A percentile compares a stretch with the other conserved stretches of the same genome.
phyloP scores from a whole-genome alignment of 2,329 filamentous ascomycete species.

The Helicocarpus griseus region DNA sequence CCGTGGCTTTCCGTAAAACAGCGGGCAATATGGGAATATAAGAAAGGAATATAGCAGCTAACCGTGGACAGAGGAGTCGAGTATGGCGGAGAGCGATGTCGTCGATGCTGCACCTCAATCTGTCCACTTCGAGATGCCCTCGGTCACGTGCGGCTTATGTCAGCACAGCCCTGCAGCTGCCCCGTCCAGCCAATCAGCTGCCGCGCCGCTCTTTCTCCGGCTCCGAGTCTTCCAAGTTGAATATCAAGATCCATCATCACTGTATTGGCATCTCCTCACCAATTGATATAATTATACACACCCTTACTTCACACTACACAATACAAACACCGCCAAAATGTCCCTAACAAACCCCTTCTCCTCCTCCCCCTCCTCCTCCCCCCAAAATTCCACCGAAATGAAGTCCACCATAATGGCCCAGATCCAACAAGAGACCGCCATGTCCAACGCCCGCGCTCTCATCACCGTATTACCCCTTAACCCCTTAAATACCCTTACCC shows the following conservation, averaged over 20 bases:
- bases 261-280: no score
- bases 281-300: slow-evolving; percentile 2
- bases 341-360: slow-evolving; percentile 30
- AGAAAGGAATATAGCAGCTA: background rate
- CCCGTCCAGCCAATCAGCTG: no score
- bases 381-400: slow-evolving; percentile 23
- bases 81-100: background rate
- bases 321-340: slow-evolving; percentile 22
- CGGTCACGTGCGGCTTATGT: background rate
- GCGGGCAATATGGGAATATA: no score
- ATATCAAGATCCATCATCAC: background rate
- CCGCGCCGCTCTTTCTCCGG: no score
- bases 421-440: slow-evolving; percentile 53
- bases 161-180: no score
- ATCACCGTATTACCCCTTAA: slow-evolving; percentile 51
- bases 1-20: background rate
- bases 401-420: slow-evolving; percentile 54
- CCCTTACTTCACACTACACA: background rate
- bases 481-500: no score
- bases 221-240: no score
- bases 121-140: background rate
- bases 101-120: background rate
- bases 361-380: slow-evolving; percentile 20
- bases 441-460: slow-evolving; percentile 59
- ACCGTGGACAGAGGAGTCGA: background rate